These are phyloP conservation scores for Blastobotrys apis DNA, from an alignment of 1,139 yeast genomes.

Conservation along the genomic window DNA sequence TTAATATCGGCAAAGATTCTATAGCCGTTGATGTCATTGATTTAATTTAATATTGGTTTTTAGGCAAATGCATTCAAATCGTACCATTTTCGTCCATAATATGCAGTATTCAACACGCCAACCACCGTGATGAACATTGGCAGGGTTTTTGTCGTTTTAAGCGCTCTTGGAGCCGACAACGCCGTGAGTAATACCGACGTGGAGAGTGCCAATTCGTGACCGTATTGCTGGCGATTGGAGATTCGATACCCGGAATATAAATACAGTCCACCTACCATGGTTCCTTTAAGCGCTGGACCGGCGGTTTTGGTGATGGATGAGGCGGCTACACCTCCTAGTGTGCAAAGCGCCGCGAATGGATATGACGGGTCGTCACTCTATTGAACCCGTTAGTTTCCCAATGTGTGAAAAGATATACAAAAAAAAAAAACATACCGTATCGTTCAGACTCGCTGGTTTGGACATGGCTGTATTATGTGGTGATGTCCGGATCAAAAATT, in stretches of 20 bases:
- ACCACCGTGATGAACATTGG: constrained; percentile 63
- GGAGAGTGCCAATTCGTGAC: constrained; percentile 74
- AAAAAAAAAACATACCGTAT: constrained; percentile 4
- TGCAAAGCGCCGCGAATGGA: constrained; percentile 69
- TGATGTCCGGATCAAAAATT: too few species aligned
- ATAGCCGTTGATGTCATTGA: neutral
- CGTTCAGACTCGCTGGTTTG: too few species aligned
- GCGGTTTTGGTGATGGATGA: constrained; percentile 66
- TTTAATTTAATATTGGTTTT: neutral
- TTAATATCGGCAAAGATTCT: too few species aligned
- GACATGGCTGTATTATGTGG: too few species aligned
- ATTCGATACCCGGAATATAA: constrained; percentile 76
- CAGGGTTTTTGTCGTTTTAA: constrained; percentile 64
- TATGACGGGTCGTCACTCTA: constrained; percentile 51
- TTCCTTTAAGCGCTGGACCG: constrained; percentile 79
- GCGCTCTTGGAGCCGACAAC: constrained; percentile 68
- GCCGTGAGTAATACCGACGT: constrained; percentile 57
- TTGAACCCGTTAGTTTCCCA: neutral
- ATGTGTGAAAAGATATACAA: neutral
- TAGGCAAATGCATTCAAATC: constrained; percentile 36
- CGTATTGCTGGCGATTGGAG: constrained; percentile 55
- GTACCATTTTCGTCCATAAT: constrained; percentile 67
- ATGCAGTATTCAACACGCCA: constrained; percentile 63
- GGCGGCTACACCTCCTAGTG: constrained; percentile 72
- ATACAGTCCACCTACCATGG: constrained; percentile 61